Conservation (phyloP, 2,329 filamentous ascomycete genomes). For the Cordyceps pruinosa region DNA sequence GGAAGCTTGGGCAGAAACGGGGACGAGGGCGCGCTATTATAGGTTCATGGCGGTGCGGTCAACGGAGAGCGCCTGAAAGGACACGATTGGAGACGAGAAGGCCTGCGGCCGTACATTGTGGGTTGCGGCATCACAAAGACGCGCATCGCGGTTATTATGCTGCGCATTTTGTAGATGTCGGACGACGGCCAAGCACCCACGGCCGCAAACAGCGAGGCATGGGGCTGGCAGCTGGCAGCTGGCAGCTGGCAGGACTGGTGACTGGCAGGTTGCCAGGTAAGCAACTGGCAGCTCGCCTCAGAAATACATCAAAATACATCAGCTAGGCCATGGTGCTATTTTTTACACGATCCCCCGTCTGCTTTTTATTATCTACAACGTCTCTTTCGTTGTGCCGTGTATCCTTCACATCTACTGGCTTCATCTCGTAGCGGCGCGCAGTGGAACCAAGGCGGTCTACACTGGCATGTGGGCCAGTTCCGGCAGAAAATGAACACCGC, state of each 20-base stretch:
- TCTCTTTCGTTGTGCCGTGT: not conserved
- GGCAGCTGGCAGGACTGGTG: not conserved
- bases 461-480: constrained; percentile 13
- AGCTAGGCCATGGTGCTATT: not conserved
- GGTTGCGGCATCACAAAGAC: not conserved
- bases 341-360: not conserved
- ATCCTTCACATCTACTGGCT: too few species aligned
- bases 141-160: not conserved
- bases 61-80: not conserved
- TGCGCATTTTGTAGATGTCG: not conserved
- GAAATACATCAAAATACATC: not conserved
- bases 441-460: constrained; percentile 4
- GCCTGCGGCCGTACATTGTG: not conserved
- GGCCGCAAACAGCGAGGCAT: not conserved
- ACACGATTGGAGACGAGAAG: not conserved
- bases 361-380: not conserved
- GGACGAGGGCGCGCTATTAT: not conserved
- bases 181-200: not conserved
- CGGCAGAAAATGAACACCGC: constrained; percentile 24
- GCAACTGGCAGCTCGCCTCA: not conserved
- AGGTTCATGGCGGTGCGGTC: not conserved
- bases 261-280: too few species aligned
- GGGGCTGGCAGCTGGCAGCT: not conserved
- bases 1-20: constrained; percentile 10
- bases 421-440: too few species aligned